Conservation (phyloP, 2,329 filamentous ascomycete species). For the Curvularia eragrostidis region DNA sequence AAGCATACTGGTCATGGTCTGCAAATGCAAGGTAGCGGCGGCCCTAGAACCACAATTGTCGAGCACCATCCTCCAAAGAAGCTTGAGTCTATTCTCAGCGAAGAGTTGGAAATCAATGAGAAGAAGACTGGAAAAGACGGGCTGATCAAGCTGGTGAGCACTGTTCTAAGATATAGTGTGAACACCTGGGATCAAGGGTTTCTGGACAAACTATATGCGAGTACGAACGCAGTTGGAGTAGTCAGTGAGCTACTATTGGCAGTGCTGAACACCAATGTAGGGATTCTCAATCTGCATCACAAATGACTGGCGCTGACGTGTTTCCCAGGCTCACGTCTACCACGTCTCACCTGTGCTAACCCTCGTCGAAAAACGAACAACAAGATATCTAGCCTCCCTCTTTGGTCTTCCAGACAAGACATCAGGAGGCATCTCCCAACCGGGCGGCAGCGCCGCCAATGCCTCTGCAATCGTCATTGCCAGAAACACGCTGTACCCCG, state of each 20-base stretch:
- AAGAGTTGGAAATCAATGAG: conserved; percentile 46
- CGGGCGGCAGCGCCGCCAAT: conserved; percentile 86
- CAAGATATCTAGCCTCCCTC: conserved; percentile 72
- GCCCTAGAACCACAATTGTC: conserved; percentile 54
- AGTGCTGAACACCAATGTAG: conserved; percentile 85
- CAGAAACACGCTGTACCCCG: conserved; percentile 82
- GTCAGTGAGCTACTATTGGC: conserved; percentile 84
- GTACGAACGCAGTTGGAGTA: conserved; percentile 85
- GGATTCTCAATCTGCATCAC: neutral
- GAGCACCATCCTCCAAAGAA: conserved; percentile 55
- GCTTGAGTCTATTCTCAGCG: conserved; percentile 48
- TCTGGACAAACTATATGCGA: conserved; percentile 92
- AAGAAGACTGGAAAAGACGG: conserved; percentile 53
- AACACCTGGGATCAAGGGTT: conserved; percentile 99
- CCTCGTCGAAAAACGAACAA: conserved; percentile 84
- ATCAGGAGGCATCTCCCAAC: conserved; percentile 76
- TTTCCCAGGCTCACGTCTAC: conserved; percentile 77
- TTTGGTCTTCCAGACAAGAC: conserved; percentile 61
- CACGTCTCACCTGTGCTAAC: conserved; percentile 90
- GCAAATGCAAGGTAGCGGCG: conserved; percentile 66
- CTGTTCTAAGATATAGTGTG: conserved; percentile 82
- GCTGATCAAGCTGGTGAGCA: conserved; percentile 61
- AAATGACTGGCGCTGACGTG: neutral
- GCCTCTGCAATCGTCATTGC: conserved; percentile 85
- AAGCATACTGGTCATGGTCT: conserved; percentile 65